Evolutionary conservation across 1,284 basidiomycete genomes (phyloP).

Genomic region (Serendipita sp.): DNA sequence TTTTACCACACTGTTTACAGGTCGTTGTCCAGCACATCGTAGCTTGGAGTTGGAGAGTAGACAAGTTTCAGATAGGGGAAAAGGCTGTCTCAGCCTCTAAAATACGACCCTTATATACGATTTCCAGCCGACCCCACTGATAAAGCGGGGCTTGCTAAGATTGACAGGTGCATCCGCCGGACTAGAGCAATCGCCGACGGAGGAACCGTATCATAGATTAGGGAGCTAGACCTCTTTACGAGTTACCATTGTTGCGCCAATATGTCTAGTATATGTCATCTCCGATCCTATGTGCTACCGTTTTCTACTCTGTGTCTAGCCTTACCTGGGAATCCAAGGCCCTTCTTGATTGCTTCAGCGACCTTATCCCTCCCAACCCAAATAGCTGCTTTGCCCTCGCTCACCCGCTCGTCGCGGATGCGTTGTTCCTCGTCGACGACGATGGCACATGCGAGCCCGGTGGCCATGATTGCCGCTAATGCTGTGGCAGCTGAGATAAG

Average conservation of each 20-base stretch:
- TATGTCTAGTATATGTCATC: too few relatives aligned
- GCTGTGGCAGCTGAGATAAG: slow-evolving; percentile 70
- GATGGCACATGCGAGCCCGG: slow-evolving; percentile 42
- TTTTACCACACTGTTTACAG: slow-evolving; percentile 53
- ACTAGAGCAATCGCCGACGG: not conserved
- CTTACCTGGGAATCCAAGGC: not conserved
- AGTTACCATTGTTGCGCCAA: too few relatives aligned
- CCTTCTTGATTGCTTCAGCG: not conserved
- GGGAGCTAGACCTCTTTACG: too few relatives aligned
- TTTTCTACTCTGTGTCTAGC: too few relatives aligned
- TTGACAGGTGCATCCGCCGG: not conserved
- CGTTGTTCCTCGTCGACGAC: slow-evolving; percentile 57
- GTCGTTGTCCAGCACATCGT: slow-evolving; percentile 38
- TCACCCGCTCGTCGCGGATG: slow-evolving; percentile 54
- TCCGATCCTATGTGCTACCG: too few relatives aligned
- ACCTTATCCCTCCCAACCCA: slow-evolving; percentile 29
- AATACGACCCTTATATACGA: not conserved
- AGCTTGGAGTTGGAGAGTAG: not conserved
- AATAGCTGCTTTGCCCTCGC: slow-evolving; percentile 33
- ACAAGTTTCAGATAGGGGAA: not conserved
- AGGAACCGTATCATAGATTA: not conserved
- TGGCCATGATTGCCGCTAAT: slow-evolving; percentile 50
- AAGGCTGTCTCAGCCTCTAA: not conserved
- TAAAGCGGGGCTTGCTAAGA: not conserved
- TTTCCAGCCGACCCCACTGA: too few relatives aligned